phyloP scores from a whole-genome alignment of 139 green algal genomes.

The Tetraselmis striata region DNA sequence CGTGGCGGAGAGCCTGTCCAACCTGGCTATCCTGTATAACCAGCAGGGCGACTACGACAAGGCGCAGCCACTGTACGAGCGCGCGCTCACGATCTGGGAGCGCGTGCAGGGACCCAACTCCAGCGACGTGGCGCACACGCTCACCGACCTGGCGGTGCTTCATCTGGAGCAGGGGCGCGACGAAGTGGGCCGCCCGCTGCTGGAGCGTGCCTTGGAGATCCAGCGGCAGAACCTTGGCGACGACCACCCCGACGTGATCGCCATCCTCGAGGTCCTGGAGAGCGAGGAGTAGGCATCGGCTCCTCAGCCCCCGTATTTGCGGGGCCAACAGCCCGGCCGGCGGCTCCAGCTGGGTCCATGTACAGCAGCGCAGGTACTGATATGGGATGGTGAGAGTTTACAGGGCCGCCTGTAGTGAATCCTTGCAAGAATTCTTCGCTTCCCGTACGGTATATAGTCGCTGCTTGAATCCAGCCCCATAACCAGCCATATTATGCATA shows the following conservation, averaged over 20 bases:
- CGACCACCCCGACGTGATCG: constrained; percentile 83
- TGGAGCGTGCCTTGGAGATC: constrained; percentile 75
- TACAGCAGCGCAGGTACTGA: too few species aligned
- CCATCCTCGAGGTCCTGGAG: constrained; percentile 84
- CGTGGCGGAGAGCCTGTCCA: constrained; percentile 64
- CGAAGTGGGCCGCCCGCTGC: constrained; percentile 62
- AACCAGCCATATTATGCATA: too few species aligned
- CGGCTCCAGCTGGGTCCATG: too few species aligned
- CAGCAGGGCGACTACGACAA: constrained; percentile 29
- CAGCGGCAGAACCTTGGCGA: constrained; percentile 70
- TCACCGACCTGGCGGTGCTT: constrained; percentile 87
- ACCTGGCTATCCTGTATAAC: constrained; percentile 82
- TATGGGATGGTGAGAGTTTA: too few species aligned
- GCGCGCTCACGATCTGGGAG: constrained; percentile 76
- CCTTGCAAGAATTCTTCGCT: too few species aligned
- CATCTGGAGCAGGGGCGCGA: constrained; percentile 80
- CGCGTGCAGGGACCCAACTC: constrained; percentile 49
- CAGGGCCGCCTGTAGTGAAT: too few species aligned
- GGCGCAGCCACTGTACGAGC: constrained; percentile 80
- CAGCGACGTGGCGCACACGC: constrained; percentile 80
- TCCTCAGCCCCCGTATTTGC: too few species aligned
- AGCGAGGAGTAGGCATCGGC: constrained; percentile 36
- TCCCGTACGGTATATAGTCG: too few species aligned
- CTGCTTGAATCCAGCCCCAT: too few species aligned
- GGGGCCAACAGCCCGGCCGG: too few species aligned